phyloP scores from a whole-genome alignment of 116 monocot species.

The Cymodocea nodosa region DNA sequence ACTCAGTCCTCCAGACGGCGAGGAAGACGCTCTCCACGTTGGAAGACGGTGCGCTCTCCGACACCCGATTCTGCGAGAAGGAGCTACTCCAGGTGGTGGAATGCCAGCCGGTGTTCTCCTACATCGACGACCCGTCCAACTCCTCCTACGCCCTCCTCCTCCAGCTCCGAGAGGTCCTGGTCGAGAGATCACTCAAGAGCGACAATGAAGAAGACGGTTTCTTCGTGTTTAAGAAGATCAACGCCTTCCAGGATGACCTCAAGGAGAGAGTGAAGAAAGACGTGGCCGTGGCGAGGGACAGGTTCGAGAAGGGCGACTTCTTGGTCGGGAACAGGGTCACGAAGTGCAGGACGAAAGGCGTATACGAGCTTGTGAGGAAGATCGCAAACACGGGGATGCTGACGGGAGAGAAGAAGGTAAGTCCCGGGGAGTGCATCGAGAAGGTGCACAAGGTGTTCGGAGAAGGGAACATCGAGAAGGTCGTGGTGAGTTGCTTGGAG shows the following conservation, averaged over 20 bases:
- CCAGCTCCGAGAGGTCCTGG: constrained; percentile 27
- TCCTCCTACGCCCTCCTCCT: constrained; percentile 24
- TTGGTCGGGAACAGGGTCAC: constrained; percentile 2
- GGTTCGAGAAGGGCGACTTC: constrained; percentile 16
- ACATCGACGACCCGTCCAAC: constrained; percentile 33
- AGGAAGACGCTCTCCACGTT: constrained; percentile 14
- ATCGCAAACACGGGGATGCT: constrained; percentile 9
- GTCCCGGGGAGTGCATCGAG: constrained; percentile 20
- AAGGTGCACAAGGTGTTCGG: constrained; percentile 13
- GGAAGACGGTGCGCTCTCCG: constrained; percentile 9
- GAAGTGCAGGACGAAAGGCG: constrained; percentile 14
- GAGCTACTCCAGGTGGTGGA: constrained; percentile 26
- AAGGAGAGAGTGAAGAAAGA: constrained; percentile 11
- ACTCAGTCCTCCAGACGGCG: constrained; percentile 17
- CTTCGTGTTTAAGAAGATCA: constrained; percentile 17
- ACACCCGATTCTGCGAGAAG: constrained; percentile 23
- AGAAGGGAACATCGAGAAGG: constrained; percentile 11
- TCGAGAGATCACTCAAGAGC: constrained; percentile 12
- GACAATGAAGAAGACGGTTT: constrained; percentile 2
- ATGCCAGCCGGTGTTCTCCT: constrained; percentile 27
- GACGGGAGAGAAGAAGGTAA: constrained; percentile 21
- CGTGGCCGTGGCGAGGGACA: constrained; percentile 10
- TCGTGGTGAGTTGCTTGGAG: constrained; percentile 7
- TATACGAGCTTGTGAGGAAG: constrained; percentile 16
- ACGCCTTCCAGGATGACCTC: constrained; percentile 15